These are phyloP conservation scores for Podospora pseudocomata DNA, from an alignment of 495 filamentous ascomycete genomes.

Conservation along the genomic window DNA sequence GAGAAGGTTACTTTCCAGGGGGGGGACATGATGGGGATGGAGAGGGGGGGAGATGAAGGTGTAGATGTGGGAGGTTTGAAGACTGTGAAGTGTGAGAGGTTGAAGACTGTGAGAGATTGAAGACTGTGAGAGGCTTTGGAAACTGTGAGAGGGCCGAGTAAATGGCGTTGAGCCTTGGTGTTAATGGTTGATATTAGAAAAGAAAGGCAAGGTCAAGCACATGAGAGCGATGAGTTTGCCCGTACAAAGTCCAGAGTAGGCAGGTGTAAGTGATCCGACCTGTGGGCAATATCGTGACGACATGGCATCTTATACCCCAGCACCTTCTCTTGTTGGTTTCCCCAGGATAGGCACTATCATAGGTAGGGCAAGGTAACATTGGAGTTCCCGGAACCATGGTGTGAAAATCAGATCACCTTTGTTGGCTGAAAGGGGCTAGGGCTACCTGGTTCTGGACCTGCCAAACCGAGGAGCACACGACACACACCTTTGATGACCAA, in stretches of 20 bases:
- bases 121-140: background rate
- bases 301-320: background rate
- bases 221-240: no score
- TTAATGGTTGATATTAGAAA: no score
- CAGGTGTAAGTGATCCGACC: background rate
- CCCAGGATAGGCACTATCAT: background rate
- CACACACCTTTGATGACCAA: background rate
- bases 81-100: background rate
- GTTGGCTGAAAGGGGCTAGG: background rate
- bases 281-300: background rate
- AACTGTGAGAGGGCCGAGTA: background rate
- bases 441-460: background rate
- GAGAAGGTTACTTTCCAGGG: constrained; percentile 23
- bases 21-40: background rate
- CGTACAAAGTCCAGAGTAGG: no score
- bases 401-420: background rate
- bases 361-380: background rate
- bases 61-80: background rate
- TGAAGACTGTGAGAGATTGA: background rate
- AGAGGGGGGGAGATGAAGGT: background rate
- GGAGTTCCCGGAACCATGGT: background rate
- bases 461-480: background rate
- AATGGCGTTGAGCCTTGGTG: no score
- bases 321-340: background rate
- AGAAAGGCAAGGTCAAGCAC: no score